Percentiles rank a stretch among this genome's conserved stretches.
Conservation (phyloP, 1,284 basidiomycete species). For the Microstroma glucosiphilum region DNA sequence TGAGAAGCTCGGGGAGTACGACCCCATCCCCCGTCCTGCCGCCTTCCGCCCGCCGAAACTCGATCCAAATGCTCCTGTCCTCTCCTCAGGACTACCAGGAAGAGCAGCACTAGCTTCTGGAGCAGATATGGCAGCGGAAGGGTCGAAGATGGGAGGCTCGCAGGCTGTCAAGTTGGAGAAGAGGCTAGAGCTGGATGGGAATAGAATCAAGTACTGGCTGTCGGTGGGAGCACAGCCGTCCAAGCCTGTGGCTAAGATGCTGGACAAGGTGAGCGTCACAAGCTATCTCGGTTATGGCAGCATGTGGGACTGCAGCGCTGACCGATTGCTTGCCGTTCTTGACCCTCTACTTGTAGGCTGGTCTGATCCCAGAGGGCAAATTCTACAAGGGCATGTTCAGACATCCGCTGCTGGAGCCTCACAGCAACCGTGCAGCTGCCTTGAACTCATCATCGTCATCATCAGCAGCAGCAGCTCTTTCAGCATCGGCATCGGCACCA, state of each 20-base stretch:
- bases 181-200: constrained; percentile 79
- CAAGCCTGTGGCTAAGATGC: constrained; percentile 67
- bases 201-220: constrained; percentile 85
- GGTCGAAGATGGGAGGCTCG: not conserved
- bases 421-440: not conserved
- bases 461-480: not conserved
- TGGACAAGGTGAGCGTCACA: constrained; percentile 66
- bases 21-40: constrained; percentile 58
- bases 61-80: constrained; percentile 24
- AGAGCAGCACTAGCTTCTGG: no score
- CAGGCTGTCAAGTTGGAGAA: constrained; percentile 55
- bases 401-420: constrained; percentile 15
- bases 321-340: not conserved
- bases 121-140: no score
- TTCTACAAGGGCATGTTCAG: constrained; percentile 38
- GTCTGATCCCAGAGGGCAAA: constrained; percentile 31
- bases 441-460: not conserved
- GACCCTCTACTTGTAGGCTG: constrained; percentile 20
- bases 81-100: constrained; percentile 29
- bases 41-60: constrained; percentile 6
- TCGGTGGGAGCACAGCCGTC: constrained; percentile 75
- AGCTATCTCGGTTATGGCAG: no score
- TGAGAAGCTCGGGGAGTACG: constrained; percentile 80
- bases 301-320: not conserved
- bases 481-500: no score